Evolutionary conservation across 495 filamentous ascomycete genomes (phyloP), one percentile per base, ranked within the genome.

Genomic region (Lentithecium fluviatile): DNA sequence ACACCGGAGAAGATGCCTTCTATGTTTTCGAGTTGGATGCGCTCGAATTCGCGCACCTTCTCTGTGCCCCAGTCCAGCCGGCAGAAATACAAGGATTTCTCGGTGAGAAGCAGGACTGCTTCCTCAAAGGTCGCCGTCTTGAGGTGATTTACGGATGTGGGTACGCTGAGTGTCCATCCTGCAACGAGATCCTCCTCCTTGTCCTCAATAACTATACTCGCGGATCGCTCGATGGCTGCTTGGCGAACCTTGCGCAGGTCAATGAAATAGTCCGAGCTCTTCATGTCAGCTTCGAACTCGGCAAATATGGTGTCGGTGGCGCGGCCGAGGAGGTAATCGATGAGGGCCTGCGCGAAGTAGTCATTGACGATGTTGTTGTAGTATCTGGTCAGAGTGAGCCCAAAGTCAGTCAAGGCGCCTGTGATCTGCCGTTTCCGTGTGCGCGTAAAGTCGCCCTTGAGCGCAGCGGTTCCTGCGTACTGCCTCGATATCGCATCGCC

Each of bases 391-490:
- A 97, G 77, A 0, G 91, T 95, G 17, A 97, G 75, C 0, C 89
- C 88, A n/a, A 96, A 82, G 70, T 97, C 93, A n/a, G 90, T 93
- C 51, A 97, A 75, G 2, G 91, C 91, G 10, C 93, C 93, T n/a
- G 88, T 83, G 63, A 94, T 91, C 70, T 97, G 86, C 25, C 93
- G 86, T 77, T 94, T 94, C 37, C 85, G 79, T 2, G 93, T 97
- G 25, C 93, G 81, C 8, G 94, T 97, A 66, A 90, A 97, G 73
- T 97, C 94, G 4, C 93, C 93, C 71, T 97, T 97, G 69, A 97
- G 80, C 0, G 93, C 93, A 3, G 90, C 89, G 0, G 93, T 96
- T 5, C 89, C 93, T 6, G 93, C 91, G 68, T 97, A 86, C 65
- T 83, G 79, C 51, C 78, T 47, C 6, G 83, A 87, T 56, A 89